These are phyloP conservation scores for Ceratobasidium sp. DNA, from an alignment of 1,284 basidiomycete species.

Conservation along the genomic window DNA sequence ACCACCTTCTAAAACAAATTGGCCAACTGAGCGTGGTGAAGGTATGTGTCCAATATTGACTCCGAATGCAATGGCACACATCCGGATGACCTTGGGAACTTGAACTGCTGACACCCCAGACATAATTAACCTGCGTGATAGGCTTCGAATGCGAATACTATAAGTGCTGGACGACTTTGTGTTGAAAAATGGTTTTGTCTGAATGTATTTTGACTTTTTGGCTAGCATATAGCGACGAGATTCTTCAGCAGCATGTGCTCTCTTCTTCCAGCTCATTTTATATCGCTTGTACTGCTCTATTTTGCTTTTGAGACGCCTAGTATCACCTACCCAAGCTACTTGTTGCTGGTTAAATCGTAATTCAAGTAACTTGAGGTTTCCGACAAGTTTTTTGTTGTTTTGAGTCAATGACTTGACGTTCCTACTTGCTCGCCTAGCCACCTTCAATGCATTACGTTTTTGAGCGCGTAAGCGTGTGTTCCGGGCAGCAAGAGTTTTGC, in stretches of 20 bases:
- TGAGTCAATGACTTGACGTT: no score
- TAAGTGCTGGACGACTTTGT: constrained; percentile 12
- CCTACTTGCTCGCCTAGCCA: no score
- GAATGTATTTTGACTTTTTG: not conserved
- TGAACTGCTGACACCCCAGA: constrained; percentile 5
- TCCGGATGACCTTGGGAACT: constrained; percentile 12
- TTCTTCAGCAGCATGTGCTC: constrained; percentile 11
- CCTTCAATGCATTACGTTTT: no score
- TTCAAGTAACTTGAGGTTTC: no score
- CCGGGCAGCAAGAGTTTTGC: no score
- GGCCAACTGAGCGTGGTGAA: constrained; percentile 1
- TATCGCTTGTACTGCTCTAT: not conserved
- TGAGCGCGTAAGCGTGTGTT: no score
- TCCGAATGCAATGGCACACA: constrained; percentile 8
- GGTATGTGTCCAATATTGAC: constrained; percentile 8
- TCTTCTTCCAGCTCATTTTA: not conserved
- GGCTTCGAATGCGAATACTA: not conserved
- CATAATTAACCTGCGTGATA: constrained; percentile 17
- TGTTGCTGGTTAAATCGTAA: no score
- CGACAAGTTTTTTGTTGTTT: no score
- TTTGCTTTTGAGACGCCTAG: no score
- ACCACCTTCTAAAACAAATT: constrained; percentile 9
- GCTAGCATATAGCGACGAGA: constrained; percentile 19
- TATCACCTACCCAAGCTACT: no score
- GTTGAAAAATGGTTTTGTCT: not conserved